These are phyloP conservation scores for grape (Vitis vinifera) DNA, from an alignment of 164 flowering plant species.

Conservation along the genomic window ASM3070453v1 NC_081821.1:4939001-4939500, in stretches of 20 bases:
- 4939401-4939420: too few species aligned
- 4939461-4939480: too few species aligned
- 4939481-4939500: not conserved
- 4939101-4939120: too few species aligned
- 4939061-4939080: too few species aligned
- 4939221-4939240: not conserved
- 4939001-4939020: too few species aligned
- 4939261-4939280: conserved; percentile 84
- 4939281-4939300: conserved; percentile 96
- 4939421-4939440: not conserved
- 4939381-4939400: not conserved
- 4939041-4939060: too few species aligned
- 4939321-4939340: conserved; percentile 89
- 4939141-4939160: too few species aligned
- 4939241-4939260: conserved; percentile 76
- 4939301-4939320: conserved; percentile 95
- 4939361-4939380: not conserved
- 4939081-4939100: too few species aligned
- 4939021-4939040: too few species aligned
- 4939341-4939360: conserved; percentile 4
- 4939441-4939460: not conserved
- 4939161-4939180: too few species aligned
- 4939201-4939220: not conserved
- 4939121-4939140: too few species aligned
- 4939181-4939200: too few species aligned